Evolutionary conservation across 164 flowering plant genomes (phyloP), one percentile per base, ranked within the genome.

Genomic region (Saururus chinensis): DNA sequence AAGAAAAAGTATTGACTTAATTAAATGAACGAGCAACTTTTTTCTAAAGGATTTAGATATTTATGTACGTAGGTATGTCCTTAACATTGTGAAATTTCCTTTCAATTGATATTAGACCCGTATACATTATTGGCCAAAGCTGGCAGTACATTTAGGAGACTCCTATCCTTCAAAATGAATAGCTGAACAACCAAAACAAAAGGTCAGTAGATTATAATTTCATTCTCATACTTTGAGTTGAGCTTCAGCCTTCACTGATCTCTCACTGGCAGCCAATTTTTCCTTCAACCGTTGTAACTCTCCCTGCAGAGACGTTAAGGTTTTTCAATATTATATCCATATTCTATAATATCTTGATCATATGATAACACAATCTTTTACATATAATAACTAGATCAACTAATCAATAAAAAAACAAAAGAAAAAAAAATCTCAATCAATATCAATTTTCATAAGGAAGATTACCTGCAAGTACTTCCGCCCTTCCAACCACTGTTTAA

Each of bases 191-290:
- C 45, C 45, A n/a, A n/a, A n/a, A n/a, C n/a, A n/a, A 41, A 41
- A 41, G 45, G 45, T 13, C 3, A 41, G 8, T 9, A 16, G 3
- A 57, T 2, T 35, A n/a, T 12, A 58, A 4, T 26, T 17, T 35
- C 22, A 1, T 52, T 69, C 23, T 51, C 57, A 59, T 61, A 91
- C 98, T 87, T 89, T 92, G 45, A 89, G 77, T 63, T 83, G 96
- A 64, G 88, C 83, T 83, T 89, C 98, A 52, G 90, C 88, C 76
- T 88, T 92, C 0, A 87, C 95, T 56, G 93, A 77, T 80, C 87
- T 84, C 68, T 89, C 96, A 64, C 92, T 80, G 13, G 84, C 60
- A 14, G 75, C 75, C 49, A 89, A 70, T 74, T 92, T 92, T 64
- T 92, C 96, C 77, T 66, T 86, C 64, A 92, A 49, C 19, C 84